A percentile compares a stretch with the other conserved stretches of the same genome.
phyloP scores from a whole-genome alignment of 495 filamentous ascomycete species.

The Amniculicola lignicola region DNA sequence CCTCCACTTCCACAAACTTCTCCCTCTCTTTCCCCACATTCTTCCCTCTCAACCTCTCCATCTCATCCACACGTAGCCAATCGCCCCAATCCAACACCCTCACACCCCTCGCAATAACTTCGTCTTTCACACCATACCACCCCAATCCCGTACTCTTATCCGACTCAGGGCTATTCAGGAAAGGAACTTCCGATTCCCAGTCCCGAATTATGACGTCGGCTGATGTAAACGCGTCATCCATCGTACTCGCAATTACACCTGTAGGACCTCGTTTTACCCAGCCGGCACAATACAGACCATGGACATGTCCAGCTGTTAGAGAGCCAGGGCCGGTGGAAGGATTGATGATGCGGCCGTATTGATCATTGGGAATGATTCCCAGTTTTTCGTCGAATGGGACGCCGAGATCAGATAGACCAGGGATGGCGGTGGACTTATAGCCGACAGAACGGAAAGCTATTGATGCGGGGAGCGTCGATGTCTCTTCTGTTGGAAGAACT shows the following conservation, averaged over 20 bases:
- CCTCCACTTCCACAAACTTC: constrained; percentile 71
- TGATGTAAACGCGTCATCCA: constrained; percentile 90
- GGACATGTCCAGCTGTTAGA: constrained; percentile 49
- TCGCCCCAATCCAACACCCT: constrained; percentile 72
- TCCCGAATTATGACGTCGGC: constrained; percentile 77
- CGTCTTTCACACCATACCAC: constrained; percentile 69
- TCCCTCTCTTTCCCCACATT: constrained; percentile 72
- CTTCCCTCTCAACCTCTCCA: constrained; percentile 66
- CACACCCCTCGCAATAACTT: constrained; percentile 52
- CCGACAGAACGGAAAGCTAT: constrained; percentile 88
- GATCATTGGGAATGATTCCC: constrained; percentile 84
- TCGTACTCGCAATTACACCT: constrained; percentile 92
- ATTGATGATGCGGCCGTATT: constrained; percentile 65
- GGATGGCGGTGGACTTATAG: constrained; percentile 75
- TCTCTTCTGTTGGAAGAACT: constrained; percentile 49
- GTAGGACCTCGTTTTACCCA: constrained; percentile 97
- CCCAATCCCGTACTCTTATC: constrained; percentile 53
- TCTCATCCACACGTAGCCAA: constrained; percentile 80
- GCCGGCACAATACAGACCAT: constrained; percentile 87
- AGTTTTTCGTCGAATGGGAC: constrained; percentile 70
- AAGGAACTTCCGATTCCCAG: constrained; percentile 48
- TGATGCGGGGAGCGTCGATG: constrained; percentile 50
- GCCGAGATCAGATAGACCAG: constrained; percentile 70
- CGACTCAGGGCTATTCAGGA: constrained; percentile 30
- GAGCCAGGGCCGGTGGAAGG: constrained; percentile 35